A percentile compares a stretch with the other conserved stretches of the same genome.
These are phyloP conservation scores for Artemisia argyi DNA, from an alignment of 129 eudicot genomes.

Conservation along the genomic window DNA sequence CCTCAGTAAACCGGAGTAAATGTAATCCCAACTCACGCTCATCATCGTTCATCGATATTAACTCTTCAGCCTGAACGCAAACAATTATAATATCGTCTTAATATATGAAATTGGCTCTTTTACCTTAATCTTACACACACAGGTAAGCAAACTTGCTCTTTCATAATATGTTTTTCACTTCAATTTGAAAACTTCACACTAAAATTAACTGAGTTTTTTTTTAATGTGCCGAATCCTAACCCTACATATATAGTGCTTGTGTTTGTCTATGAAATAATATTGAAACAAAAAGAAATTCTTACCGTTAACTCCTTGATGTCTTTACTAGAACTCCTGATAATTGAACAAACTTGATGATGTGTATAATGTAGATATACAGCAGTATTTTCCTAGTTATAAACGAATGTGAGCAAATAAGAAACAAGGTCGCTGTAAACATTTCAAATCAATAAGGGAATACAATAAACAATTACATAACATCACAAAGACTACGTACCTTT, in stretches of 20 bases:
- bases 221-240: too few species aligned
- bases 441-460: background rate
- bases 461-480: background rate
- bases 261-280: background rate
- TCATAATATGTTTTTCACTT: background rate
- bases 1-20: too few species aligned
- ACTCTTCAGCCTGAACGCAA: background rate
- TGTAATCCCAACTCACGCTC: too few species aligned
- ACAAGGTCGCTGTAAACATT: background rate
- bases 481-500: background rate
- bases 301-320: background rate
- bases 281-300: background rate
- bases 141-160: background rate
- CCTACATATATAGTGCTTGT: background rate
- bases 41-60: background rate
- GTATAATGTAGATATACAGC: background rate
- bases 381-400: background rate
- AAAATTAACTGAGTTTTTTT: background rate
- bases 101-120: background rate
- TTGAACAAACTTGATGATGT: background rate
- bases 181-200: background rate
- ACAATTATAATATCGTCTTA: background rate
- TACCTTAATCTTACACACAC: background rate
- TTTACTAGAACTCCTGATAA: background rate
- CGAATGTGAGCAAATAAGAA: background rate